Conservation (phyloP, 257 asterid genomes). For the Mentha longifolia region DNA sequence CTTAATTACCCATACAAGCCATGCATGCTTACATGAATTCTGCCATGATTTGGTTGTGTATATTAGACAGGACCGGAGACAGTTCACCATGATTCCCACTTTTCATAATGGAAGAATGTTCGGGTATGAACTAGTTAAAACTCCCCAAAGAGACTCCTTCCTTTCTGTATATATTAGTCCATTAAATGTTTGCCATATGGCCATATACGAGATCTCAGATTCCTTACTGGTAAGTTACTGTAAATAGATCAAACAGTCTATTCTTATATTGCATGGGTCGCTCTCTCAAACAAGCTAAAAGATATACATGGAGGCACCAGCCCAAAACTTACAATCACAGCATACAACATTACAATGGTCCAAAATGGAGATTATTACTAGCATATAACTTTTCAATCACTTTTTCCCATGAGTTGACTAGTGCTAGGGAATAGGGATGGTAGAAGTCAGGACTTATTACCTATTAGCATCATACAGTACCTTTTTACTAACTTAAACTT, state of each 20-base stretch:
- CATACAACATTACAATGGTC: background rate
- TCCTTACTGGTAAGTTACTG: too few species aligned
- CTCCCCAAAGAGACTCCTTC: background rate
- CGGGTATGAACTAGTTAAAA: background rate
- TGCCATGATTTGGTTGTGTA: background rate
- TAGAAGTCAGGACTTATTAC: background rate
- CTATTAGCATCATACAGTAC: background rate
- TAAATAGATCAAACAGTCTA: background rate
- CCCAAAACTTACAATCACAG: background rate
- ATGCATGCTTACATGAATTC: background rate
- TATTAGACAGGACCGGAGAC: background rate
- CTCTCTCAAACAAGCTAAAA: background rate
- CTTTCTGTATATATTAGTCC: background rate
- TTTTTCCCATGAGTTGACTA: background rate
- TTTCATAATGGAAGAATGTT: background rate
- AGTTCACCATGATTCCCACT: background rate
- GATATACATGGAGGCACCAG: background rate
- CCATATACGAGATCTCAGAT: background rate
- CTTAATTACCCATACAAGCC: background rate
- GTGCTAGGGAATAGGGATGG: background rate
- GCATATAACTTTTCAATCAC: background rate
- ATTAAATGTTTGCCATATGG: background rate
- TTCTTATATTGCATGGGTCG: background rate
- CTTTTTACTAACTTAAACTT: background rate
- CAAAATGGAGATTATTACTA: background rate